Conservation (phyloP, 805 yeast species). For the Schwanniomyces occidentalis region DNA sequence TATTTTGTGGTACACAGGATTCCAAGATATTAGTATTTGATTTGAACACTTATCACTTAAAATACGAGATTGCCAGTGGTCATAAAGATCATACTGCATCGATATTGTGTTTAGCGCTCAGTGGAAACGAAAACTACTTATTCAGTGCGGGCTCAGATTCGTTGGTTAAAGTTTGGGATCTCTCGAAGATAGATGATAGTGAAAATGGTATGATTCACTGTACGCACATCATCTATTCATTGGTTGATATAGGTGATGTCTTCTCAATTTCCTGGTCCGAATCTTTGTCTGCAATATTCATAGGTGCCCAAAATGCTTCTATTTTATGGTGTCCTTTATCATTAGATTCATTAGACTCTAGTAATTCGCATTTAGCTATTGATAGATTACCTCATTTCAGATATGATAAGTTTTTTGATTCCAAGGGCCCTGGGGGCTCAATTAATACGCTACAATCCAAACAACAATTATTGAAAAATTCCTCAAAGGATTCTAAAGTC, state of each 20-base stretch:
- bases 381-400: constrained; percentile 54
- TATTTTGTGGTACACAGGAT: constrained; percentile 91
- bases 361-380: constrained; percentile 6
- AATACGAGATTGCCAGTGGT: constrained; percentile 39
- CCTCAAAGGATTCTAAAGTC: constrained; percentile 10
- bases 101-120: constrained; percentile 67
- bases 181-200: constrained; percentile 32
- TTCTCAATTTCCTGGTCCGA: constrained; percentile 78
- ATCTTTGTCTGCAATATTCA: constrained; percentile 57
- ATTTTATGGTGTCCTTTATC: constrained; percentile 63
- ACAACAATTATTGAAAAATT: constrained; percentile 20
- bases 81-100: constrained; percentile 65
- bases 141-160: constrained; percentile 93
- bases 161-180: constrained; percentile 80
- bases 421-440: constrained; percentile 79
- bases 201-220: constrained; percentile 19
- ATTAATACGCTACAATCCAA: constrained; percentile 28
- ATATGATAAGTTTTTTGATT: constrained; percentile 85
- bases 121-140: constrained; percentile 54
- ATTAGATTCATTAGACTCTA: constrained; percentile 6
- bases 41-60: constrained; percentile 59
- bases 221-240: constrained; percentile 75
- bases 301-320: constrained; percentile 93
- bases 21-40: constrained; percentile 75
- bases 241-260: constrained; percentile 90